Evolutionary conservation across 2,329 filamentous ascomycete genomes (phyloP).

Genomic region (Ophiocordyceps polyrhachis-furcata): DNA sequence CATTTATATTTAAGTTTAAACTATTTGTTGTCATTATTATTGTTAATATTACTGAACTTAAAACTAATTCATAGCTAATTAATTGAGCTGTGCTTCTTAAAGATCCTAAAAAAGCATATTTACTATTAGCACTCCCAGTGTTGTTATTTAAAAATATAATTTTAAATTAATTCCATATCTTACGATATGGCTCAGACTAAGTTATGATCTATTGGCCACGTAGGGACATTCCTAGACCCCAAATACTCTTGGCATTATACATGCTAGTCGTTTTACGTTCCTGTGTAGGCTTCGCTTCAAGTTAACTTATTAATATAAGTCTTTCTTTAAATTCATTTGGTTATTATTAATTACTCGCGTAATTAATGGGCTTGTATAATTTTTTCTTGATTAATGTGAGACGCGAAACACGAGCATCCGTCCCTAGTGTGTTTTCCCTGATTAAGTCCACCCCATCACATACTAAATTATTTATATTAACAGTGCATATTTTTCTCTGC

Average conservation of each 20-base stretch:
- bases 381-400: background rate
- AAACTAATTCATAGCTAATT: background rate
- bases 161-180: background rate
- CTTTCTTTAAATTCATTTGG: background rate
- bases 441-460: background rate
- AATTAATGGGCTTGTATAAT: background rate
- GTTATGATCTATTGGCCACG: background rate
- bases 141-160: background rate
- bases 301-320: background rate
- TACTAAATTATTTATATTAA: background rate
- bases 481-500: background rate
- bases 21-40: background rate
- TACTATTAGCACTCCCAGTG: background rate
- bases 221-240: background rate
- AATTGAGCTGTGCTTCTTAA: background rate
- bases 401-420: no score
- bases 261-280: no score
- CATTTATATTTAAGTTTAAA: background rate
- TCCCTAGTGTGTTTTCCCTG: background rate
- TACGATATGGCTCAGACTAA: background rate
- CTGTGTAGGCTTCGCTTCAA: background rate
- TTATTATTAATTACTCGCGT: background rate
- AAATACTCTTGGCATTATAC: background rate
- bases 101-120: background rate
- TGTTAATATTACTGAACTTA: background rate